Conservation (phyloP, 208 protist genomes). For the Spongospora subterranea region DNA sequence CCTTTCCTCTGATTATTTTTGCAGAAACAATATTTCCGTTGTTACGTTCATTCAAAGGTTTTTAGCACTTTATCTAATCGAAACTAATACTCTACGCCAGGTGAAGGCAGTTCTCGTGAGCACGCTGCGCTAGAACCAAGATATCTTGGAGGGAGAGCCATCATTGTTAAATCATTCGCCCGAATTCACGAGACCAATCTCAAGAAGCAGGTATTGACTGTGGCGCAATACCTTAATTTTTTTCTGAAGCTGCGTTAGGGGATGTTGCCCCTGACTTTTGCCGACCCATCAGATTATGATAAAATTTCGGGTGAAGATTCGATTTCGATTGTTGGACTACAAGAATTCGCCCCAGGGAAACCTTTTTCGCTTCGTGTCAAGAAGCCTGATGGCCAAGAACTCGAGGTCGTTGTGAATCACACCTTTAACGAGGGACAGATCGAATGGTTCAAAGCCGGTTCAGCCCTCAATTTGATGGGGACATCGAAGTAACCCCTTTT, state of each 20-base stretch:
- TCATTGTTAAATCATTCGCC: conserved; percentile 82
- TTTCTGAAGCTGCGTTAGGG: conserved; percentile 61
- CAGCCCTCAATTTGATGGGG: conserved; percentile 80
- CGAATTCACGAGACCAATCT: conserved; percentile 87
- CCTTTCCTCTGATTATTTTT: no score
- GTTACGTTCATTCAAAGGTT: background rate
- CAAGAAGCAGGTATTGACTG: conserved; percentile 84
- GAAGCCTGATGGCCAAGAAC: conserved; percentile 67
- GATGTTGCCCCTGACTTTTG: conserved; percentile 82
- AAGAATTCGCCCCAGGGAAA: conserved; percentile 70
- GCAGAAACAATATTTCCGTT: no score
- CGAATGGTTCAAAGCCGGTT: conserved; percentile 83
- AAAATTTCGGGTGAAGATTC: conserved; percentile 69
- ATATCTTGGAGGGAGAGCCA: conserved; percentile 76
- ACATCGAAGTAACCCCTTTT: background rate
- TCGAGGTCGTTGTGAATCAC: conserved; percentile 79
- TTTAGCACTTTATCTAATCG: background rate
- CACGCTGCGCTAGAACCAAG: conserved; percentile 83
- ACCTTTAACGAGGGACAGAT: conserved; percentile 84
- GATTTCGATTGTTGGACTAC: conserved; percentile 64
- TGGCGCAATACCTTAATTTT: background rate
- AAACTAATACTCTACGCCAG: no score
- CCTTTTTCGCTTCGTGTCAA: conserved; percentile 68
- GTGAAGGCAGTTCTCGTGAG: conserved; percentile 80
- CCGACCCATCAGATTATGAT: conserved; percentile 80